A percentile compares a stretch with the other conserved stretches of the same genome.
Conservation (phyloP, 257 asterid species). For the Eustoma russellianum region DNA sequence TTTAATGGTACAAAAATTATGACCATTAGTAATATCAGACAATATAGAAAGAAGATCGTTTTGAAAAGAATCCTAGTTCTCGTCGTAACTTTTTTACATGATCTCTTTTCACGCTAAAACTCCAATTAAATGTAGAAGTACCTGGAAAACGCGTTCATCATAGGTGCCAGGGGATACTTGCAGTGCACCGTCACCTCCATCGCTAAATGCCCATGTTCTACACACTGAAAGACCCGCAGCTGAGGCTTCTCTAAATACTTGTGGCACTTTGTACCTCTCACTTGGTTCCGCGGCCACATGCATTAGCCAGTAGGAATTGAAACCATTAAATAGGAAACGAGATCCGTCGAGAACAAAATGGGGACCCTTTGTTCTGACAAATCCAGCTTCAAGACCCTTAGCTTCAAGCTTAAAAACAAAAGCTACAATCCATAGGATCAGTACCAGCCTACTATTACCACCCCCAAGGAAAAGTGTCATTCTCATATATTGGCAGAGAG, state of each 20-base stretch:
- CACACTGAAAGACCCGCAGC: conserved; percentile 40
- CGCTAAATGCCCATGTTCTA: conserved; percentile 59
- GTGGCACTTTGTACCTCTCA: conserved; percentile 30
- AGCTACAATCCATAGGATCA: too few species aligned
- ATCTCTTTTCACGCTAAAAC: too few species aligned
- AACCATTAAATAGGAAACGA: conserved; percentile 44
- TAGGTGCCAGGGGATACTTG: conserved; percentile 37
- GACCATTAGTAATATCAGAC: too few species aligned
- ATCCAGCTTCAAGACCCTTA: too few species aligned
- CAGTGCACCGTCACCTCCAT: conserved; percentile 40
- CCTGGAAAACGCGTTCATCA: conserved; percentile 47
- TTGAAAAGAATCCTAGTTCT: too few species aligned
- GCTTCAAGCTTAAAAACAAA: too few species aligned
- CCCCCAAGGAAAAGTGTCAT: too few species aligned
- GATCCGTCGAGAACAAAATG: conserved; percentile 31
- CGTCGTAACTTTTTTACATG: too few species aligned
- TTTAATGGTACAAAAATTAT: too few species aligned
- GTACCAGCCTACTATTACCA: too few species aligned
- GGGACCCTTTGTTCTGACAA: conserved; percentile 8
- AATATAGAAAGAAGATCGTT: too few species aligned
- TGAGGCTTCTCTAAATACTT: conserved; percentile 33
- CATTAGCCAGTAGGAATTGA: conserved; percentile 61
- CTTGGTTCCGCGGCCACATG: conserved; percentile 33
- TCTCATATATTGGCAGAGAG: too few species aligned
- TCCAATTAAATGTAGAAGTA: background rate